Conservation (phyloP, 768 basidiomycete species). For the Strobilomyces echinocephalus region DNA sequence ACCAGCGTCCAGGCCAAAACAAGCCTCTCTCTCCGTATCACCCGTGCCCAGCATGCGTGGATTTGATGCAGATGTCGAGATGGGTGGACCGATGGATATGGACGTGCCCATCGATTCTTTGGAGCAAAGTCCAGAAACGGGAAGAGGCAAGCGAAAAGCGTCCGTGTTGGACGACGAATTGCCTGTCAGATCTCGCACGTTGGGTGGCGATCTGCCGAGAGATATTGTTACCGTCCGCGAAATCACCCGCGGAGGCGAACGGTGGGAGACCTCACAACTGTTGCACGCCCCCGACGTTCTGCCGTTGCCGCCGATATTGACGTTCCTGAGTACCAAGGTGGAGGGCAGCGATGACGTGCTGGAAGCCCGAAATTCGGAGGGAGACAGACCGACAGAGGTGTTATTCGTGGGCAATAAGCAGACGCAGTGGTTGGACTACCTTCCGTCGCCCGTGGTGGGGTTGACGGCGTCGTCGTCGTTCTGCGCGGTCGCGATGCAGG, state of each 20-base stretch:
- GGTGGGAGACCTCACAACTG: conserved; percentile 17
- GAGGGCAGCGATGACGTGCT: conserved; percentile 65
- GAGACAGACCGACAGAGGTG: conserved; percentile 63
- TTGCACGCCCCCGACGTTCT: conserved; percentile 18
- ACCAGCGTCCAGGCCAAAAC: conserved; percentile 24
- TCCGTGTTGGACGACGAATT: conserved; percentile 39
- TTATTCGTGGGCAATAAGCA: conserved; percentile 58
- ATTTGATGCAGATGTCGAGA: conserved; percentile 39
- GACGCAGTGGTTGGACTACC: conserved; percentile 86
- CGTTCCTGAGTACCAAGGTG: conserved; percentile 52
- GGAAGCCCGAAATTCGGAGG: conserved; percentile 76
- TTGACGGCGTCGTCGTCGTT: conserved; percentile 61
- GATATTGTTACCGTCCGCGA: conserved; percentile 51
- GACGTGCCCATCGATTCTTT: conserved; percentile 53
- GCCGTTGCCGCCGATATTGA: conserved; percentile 57
- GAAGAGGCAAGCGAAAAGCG: conserved; percentile 51
- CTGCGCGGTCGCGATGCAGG: conserved; percentile 73
- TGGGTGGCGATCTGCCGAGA: conserved; percentile 63
- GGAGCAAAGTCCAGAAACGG: conserved; percentile 38
- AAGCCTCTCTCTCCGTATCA: conserved; percentile 35
- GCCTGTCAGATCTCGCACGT: conserved; percentile 44
- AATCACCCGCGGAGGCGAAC: conserved; percentile 33
- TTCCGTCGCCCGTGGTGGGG: conserved; percentile 66
- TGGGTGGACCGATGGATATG: conserved; percentile 47
- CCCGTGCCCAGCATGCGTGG: conserved; percentile 48